These are phyloP conservation scores for Trichothecium roseum DNA, from an alignment of 2,329 filamentous ascomycete species.

Conservation along the genomic window DNA sequence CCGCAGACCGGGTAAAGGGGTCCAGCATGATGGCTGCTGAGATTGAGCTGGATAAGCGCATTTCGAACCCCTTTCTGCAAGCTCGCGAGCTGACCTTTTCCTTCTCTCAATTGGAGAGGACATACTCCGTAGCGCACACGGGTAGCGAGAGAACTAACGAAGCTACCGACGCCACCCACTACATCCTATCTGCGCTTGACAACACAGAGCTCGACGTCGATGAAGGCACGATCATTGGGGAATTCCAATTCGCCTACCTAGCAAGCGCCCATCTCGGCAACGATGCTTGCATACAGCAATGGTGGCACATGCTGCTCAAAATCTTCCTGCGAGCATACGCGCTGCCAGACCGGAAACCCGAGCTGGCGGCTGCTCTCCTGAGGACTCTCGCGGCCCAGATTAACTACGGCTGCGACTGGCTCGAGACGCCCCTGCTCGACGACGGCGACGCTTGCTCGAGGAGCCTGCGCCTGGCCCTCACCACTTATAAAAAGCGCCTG, in stretches of 20 bases:
- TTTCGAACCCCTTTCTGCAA: constrained; percentile 20
- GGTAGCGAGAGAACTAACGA: constrained; percentile 30
- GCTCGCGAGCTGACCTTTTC: constrained; percentile 35
- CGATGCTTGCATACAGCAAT: constrained; percentile 49
- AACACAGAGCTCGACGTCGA: constrained; percentile 11
- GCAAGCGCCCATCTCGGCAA: constrained; percentile 48
- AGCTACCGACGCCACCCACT: constrained; percentile 36
- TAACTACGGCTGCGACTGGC: constrained; percentile 36
- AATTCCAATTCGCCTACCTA: constrained; percentile 50
- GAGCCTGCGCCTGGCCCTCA: constrained; percentile 36
- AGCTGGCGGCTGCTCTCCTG: constrained; percentile 35
- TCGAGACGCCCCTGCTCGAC: constrained; percentile 35
- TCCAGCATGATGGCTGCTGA: constrained; percentile 26
- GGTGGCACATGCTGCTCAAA: constrained; percentile 44
- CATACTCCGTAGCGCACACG: constrained; percentile 26
- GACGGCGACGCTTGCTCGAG: constrained; percentile 17
- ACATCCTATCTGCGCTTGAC: constrained; percentile 31
- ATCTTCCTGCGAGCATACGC: constrained; percentile 39
- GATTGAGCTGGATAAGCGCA: constrained; percentile 27
- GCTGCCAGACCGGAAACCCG: constrained; percentile 31
- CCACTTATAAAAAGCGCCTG: constrained; percentile 43
- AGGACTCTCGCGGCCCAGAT: constrained; percentile 44
- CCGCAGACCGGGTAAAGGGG: constrained; percentile 39
- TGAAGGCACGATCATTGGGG: constrained; percentile 40
- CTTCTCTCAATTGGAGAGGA: constrained; percentile 31